Percentiles rank a stretch among this genome's conserved stretches.
phyloP scores from a whole-genome alignment of 1,139 yeast species.

The Diutina rugosa region DNA sequence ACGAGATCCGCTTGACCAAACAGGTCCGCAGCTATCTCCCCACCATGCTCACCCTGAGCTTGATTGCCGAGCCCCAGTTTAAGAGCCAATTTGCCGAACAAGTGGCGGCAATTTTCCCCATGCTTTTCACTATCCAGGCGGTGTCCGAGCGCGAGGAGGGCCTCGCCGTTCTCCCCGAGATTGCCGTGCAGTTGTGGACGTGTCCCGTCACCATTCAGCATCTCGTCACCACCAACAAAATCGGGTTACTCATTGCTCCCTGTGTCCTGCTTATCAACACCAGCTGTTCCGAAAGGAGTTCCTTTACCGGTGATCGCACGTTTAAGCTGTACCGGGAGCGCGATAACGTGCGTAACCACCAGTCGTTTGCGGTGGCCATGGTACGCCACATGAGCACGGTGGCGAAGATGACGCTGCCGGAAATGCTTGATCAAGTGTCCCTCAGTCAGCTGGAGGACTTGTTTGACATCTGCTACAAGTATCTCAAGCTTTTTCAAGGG shows the following conservation, averaged over 20 bases:
- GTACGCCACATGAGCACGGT: slow-evolving; percentile 32
- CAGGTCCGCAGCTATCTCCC: slow-evolving; percentile 34
- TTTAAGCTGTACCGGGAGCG: slow-evolving; percentile 9
- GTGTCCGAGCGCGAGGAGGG: slow-evolving; percentile 55
- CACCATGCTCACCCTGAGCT: slow-evolving; percentile 41
- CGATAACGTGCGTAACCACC: slow-evolving; percentile 13
- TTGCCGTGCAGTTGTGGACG: slow-evolving; percentile 50
- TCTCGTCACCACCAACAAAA: slow-evolving; percentile 22
- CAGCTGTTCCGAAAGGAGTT: slow-evolving; percentile 15
- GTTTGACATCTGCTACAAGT: slow-evolving; percentile 23
- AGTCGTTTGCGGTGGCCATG: slow-evolving; percentile 22
- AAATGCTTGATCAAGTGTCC: slow-evolving; percentile 8
- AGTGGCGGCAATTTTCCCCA: slow-evolving; percentile 42
- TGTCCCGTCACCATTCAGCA: slow-evolving; percentile 44
- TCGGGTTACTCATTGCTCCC: slow-evolving; percentile 35
- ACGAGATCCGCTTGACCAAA: slow-evolving; percentile 47
- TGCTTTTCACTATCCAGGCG: slow-evolving; percentile 33
- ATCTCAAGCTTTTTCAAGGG: slow-evolving; percentile 43
- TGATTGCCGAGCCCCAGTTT: slow-evolving; percentile 9
- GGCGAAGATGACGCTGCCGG: slow-evolving; percentile 16
- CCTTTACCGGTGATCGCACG: slow-evolving; percentile 16
- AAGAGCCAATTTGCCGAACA: slow-evolving; percentile 41
- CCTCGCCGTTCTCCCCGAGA: slow-evolving; percentile 37
- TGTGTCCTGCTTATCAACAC: slow-evolving; percentile 29
- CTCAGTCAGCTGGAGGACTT: slow-evolving; percentile 15